Percentiles rank a stretch among this genome's conserved stretches.
phyloP scores from a whole-genome alignment of 2,329 filamentous ascomycete species.

The Thermoascus crustaceus region DNA sequence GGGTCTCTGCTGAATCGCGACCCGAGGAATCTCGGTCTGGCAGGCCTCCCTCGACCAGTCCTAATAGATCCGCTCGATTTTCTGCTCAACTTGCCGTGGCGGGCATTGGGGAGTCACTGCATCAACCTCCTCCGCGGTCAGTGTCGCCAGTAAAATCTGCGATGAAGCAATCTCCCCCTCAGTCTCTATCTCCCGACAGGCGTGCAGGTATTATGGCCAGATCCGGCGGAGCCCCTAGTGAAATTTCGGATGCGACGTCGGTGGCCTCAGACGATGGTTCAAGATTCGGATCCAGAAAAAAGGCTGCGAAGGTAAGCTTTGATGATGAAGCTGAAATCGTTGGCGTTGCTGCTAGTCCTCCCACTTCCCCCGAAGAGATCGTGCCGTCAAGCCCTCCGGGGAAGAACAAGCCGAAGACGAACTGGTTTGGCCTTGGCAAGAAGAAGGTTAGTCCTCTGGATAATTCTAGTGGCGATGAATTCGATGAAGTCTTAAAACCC shows the following conservation, averaged over 20 bases:
- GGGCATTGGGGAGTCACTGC: conserved; percentile 40
- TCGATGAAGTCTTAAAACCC: conserved; percentile 50
- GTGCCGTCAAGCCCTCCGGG: conserved; percentile 25
- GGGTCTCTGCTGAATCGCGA: not conserved
- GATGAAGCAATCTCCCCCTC: conserved; percentile 48
- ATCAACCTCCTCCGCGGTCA: conserved; percentile 52
- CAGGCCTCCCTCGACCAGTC: conserved; percentile 29
- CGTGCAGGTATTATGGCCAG: conserved; percentile 14
- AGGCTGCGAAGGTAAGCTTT: conserved; percentile 59
- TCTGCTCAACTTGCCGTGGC: conserved; percentile 44
- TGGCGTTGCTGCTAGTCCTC: conserved; percentile 35
- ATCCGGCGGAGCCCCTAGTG: conserved; percentile 37
- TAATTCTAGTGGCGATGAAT: conserved; percentile 38
- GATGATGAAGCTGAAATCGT: conserved; percentile 48
- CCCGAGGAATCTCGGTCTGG: not conserved
- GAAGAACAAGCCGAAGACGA: conserved; percentile 23
- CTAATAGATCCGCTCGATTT: conserved; percentile 51
- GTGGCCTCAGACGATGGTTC: conserved; percentile 37
- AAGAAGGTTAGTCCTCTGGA: conserved; percentile 21
- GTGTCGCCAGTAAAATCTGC: conserved; percentile 56
- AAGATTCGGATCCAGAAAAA: conserved; percentile 41
- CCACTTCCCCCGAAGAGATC: conserved; percentile 33
- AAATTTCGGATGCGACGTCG: conserved; percentile 50
- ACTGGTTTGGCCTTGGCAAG: conserved; percentile 31
- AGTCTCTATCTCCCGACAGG: conserved; percentile 29